phyloP scores from a whole-genome alignment of 2,329 filamentous ascomycete genomes.

The Mycosphaerella arachidis region DNA sequence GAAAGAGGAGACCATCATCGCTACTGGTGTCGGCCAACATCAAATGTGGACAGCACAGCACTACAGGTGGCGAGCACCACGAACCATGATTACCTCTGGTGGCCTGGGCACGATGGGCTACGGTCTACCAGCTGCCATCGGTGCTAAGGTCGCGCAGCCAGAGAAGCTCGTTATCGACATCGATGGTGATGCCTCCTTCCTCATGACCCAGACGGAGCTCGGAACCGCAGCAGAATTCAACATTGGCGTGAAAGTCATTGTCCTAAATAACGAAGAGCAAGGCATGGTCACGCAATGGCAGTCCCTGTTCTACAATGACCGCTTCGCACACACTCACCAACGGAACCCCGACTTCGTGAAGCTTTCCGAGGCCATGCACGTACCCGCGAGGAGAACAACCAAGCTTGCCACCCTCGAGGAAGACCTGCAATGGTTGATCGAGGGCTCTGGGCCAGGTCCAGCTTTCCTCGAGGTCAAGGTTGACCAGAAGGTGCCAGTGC shows the following conservation, averaged over 20 bases:
- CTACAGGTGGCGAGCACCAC: slow-evolving; percentile 87
- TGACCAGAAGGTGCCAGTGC: slow-evolving; percentile 84
- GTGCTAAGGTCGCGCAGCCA: slow-evolving; percentile 79
- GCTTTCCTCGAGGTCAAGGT: slow-evolving; percentile 88
- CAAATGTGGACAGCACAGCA: slow-evolving; percentile 99
- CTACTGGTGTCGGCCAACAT: slow-evolving; percentile 94
- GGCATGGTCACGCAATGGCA: slow-evolving; percentile 99
- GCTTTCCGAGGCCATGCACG: slow-evolving; percentile 83
- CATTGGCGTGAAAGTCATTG: slow-evolving; percentile 90
- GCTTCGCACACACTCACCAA: slow-evolving; percentile 89
- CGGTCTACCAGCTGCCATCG: slow-evolving; percentile 90
- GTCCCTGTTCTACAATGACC: slow-evolving; percentile 92
- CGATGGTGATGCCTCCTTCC: slow-evolving; percentile 97
- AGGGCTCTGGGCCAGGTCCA: slow-evolving; percentile 70
- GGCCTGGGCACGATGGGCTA: slow-evolving; percentile 95
- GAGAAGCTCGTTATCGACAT: slow-evolving; percentile 90
- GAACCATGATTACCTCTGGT: slow-evolving; percentile 93
- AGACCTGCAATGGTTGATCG: slow-evolving; percentile 81
- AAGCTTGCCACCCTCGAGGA: slow-evolving; percentile 74
- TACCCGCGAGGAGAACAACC: slow-evolving; percentile 66
- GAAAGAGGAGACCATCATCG: slow-evolving; percentile 80
- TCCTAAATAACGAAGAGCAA: slow-evolving; percentile 96
- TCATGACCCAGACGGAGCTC: slow-evolving; percentile 96
- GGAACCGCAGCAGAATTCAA: slow-evolving; percentile 91
- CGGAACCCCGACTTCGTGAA: slow-evolving; percentile 95